These are phyloP conservation scores for Scleroderma bovista DNA, from an alignment of 768 basidiomycete genomes.

Conservation along the genomic window DNA sequence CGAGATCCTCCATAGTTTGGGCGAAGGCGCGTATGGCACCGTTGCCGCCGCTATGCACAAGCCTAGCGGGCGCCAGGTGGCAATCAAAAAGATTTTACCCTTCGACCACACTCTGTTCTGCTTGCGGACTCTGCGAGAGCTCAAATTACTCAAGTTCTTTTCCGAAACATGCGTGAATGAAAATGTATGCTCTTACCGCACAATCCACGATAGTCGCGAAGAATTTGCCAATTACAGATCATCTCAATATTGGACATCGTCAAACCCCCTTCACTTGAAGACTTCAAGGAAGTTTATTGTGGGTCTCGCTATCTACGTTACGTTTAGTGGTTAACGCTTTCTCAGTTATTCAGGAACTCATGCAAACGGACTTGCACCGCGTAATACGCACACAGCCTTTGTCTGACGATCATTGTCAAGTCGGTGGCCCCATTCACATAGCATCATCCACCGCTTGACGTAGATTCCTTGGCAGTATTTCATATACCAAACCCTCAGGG, in stretches of 20 bases:
- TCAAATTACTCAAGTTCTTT: conserved; percentile 86
- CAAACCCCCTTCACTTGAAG: conserved; percentile 67
- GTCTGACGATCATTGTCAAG: conserved; percentile 87
- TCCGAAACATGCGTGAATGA: conserved; percentile 76
- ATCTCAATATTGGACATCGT: conserved; percentile 90
- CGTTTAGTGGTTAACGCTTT: conserved; percentile 4
- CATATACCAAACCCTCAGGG: conserved; percentile 79
- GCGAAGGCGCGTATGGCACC: conserved; percentile 87
- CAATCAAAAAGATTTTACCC: conserved; percentile 93
- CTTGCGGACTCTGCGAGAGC: conserved; percentile 81
- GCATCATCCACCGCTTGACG: conserved; percentile 1
- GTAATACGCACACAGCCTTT: conserved; percentile 88
- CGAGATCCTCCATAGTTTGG: conserved; percentile 66
- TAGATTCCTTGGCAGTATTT: conserved; percentile 49
- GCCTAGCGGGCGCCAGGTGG: conserved; percentile 77
- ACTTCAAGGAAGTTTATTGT: conserved; percentile 89
- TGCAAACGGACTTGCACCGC: conserved; percentile 88
- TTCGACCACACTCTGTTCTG: conserved; percentile 94
- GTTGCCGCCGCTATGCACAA: conserved; percentile 86
- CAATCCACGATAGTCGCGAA: conserved; percentile 1
- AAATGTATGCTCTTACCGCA: conserved; percentile 44
- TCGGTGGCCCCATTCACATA: conserved; percentile 16
- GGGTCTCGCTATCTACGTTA: conserved; percentile 14
- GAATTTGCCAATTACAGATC: conserved; percentile 45
- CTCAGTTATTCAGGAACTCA: conserved; percentile 77